phyloP scores from a whole-genome alignment of 2,329 filamentous ascomycete genomes.

The Diaporthe longicolla region DNA sequence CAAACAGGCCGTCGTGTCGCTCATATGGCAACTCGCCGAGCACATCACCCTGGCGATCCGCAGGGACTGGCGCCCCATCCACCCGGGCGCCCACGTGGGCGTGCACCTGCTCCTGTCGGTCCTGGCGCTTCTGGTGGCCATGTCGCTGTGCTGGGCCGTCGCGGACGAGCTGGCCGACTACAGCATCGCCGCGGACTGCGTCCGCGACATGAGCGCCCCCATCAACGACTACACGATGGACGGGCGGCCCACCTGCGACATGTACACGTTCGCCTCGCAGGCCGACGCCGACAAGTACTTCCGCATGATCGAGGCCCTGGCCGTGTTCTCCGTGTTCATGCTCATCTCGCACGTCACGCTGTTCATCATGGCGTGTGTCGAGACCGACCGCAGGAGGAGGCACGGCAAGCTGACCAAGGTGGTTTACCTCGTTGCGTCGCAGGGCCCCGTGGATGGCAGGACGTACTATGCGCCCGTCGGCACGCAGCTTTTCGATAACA shows the following conservation, averaged over 20 bases:
- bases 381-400: conserved; percentile 43
- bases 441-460: conserved; percentile 27
- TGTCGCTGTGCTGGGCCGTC: conserved; percentile 56
- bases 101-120: conserved; percentile 60
- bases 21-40: conserved; percentile 58
- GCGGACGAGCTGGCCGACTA: conserved; percentile 47
- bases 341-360: conserved; percentile 42
- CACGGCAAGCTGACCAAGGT: conserved; percentile 29
- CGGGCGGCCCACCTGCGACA: conserved; percentile 39
- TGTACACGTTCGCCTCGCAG: conserved; percentile 33
- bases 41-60: conserved; percentile 54
- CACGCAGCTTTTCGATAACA: neutral
- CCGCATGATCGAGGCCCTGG: conserved; percentile 43
- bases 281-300: conserved; percentile 22
- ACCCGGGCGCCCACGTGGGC: conserved; percentile 60
- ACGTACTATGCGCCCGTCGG: conserved; percentile 27
- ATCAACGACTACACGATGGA: conserved; percentile 34
- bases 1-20: conserved; percentile 52
- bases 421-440: conserved; percentile 37
- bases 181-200: conserved; percentile 43
- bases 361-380: conserved; percentile 45
- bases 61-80: conserved; percentile 54
- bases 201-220: neutral
- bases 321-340: conserved; percentile 44
- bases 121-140: conserved; percentile 48